phyloP scores from a whole-genome alignment of 345 rosid genomes.

The Sisymbrium altissimum region DNA sequence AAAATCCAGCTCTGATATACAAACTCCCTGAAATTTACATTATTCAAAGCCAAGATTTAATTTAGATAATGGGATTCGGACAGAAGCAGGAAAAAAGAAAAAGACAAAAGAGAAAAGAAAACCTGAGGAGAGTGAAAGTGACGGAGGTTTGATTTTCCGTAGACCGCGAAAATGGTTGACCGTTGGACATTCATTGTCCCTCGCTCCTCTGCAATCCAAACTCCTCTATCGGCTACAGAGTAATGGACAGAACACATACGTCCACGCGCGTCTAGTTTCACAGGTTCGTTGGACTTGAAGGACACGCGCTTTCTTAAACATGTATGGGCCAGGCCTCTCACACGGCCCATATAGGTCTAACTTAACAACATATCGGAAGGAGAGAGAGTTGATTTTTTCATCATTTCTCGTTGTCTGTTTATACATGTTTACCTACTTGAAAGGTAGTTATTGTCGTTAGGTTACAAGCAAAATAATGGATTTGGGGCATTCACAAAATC shows the following conservation, averaged over 20 bases:
- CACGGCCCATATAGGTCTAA: not conserved
- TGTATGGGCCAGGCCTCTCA: not conserved
- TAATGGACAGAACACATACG: not conserved
- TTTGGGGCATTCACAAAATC: not conserved
- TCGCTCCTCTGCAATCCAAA: conserved; percentile 6
- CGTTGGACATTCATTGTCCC: conserved; percentile 32
- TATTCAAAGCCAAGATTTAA: not conserved
- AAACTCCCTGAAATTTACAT: conserved; percentile 31
- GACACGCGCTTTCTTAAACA: not conserved
- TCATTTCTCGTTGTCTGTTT: too few relatives aligned
- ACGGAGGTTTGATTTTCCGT: conserved; percentile 14
- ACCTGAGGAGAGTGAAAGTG: conserved; percentile 33
- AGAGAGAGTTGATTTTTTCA: too few relatives aligned
- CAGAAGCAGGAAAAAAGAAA: too few relatives aligned
- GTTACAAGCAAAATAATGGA: not conserved
- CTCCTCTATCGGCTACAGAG: not conserved
- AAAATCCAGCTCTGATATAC: conserved; percentile 32
- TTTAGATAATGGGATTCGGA: not conserved
- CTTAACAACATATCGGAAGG: too few relatives aligned
- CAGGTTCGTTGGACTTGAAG: not conserved
- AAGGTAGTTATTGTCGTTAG: too few relatives aligned
- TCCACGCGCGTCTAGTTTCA: conserved; percentile 14
- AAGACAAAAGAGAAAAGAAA: too few relatives aligned
- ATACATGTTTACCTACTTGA: too few relatives aligned
- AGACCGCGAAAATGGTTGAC: conserved; percentile 1